Evolutionary conservation across 2,329 filamentous ascomycete species (phyloP).

Genomic region (Neopestalotiopsis sp.): DNA sequence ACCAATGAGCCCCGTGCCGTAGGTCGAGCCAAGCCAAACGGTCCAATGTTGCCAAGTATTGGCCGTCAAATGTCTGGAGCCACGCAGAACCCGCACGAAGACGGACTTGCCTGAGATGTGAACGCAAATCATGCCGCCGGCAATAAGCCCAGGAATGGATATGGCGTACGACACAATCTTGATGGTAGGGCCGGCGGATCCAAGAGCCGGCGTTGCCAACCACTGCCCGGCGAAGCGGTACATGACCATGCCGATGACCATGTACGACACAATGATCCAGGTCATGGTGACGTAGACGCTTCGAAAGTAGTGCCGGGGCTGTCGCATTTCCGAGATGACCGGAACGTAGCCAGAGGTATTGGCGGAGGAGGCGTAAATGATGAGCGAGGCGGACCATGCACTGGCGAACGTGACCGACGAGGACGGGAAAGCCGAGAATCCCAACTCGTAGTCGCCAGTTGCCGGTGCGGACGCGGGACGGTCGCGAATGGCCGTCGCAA

Average conservation of each 20-base stretch:
- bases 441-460: not conserved
- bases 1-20: not conserved
- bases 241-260: not conserved
- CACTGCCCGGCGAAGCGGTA: constrained; percentile 2
- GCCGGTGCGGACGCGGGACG: not conserved
- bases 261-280: not conserved
- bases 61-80: not conserved
- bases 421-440: not conserved
- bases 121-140: not conserved
- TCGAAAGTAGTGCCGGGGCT: not conserved
- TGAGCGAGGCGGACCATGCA: not conserved
- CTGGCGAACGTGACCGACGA: not conserved
- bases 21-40: not conserved
- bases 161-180: constrained; percentile 9
- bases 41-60: constrained; percentile 3
- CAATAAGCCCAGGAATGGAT: not conserved
- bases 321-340: constrained; percentile 3
- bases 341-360: constrained; percentile 2
- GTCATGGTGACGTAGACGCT: constrained; percentile 3
- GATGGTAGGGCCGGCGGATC: not conserved
- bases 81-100: not conserved
- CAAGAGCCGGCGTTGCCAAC: not conserved
- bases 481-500: not conserved
- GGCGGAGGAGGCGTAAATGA: not conserved
- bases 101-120: constrained; percentile 1